Evolutionary conservation across 331 rosid genomes (phyloP), one percentile per base, ranked within the genome.

Genomic region (Malus hybrid): DNA sequence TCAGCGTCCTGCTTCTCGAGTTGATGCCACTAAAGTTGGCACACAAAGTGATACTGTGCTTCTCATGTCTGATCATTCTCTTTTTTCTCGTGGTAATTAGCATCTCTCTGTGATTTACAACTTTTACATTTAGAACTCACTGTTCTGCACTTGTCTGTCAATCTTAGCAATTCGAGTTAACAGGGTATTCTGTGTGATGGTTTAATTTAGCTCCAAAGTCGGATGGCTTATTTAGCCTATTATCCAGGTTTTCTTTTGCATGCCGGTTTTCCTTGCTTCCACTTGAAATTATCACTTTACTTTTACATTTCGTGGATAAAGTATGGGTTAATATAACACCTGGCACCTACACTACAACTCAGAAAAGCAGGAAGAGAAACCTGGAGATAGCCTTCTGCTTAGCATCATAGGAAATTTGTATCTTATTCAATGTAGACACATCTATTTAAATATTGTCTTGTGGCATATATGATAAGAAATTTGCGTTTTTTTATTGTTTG

Each of bases 1-100:
- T 77, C 88, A 92, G 83, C 97, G 99, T 76, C 99, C 97, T 73
- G 79, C 86, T 77, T 88, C 89, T 86, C 83, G 99, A 75, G 88
- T 89, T 85, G 92, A 81, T 81, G 85, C 88, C 72, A 90, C 93
- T 15, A 87, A 82, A 87, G 83, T 89, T n/a, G 86, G 89, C 80
- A 74, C 79, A 12, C 74, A 71, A 57, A 70, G 81, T 65, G 90
- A 87, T 73, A 84, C 88, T 32, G 90, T 80, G 79, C 89, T 94
- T 32, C 89, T 94, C 64, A 70, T 90, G 72, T 86, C 98, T 24
- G 99, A 95, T 83, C 93, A 90, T 89, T 90, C 99, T 70, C 85
- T 90, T 71, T 90, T 92, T 69, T 77, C 84, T 54, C 66, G 55
- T 46, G 93, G 97, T 93, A 93, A 54, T 77, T 12, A 82, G 42